Conservation (phyloP, 2,329 filamentous ascomycete species). For the Claviceps monticola region DNA sequence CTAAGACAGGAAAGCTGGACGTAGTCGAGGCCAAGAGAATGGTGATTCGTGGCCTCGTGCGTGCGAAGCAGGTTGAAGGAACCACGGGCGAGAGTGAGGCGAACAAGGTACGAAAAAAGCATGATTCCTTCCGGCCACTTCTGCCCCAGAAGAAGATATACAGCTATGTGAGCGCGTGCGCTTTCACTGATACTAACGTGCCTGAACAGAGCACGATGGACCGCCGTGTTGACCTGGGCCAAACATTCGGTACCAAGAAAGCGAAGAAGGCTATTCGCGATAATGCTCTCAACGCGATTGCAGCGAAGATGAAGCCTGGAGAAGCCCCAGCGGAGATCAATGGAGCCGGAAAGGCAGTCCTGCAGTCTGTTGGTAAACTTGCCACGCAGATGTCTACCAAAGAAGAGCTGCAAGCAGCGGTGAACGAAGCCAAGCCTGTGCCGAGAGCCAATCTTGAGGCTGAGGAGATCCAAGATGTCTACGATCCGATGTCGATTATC, state of each 20-base stretch:
- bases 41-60: constrained; percentile 42
- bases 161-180: neutral
- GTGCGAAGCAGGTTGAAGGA: constrained; percentile 37
- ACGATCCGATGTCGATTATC: constrained; percentile 52
- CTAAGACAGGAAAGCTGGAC: constrained; percentile 42
- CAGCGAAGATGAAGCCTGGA: constrained; percentile 22
- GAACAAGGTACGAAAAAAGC: constrained; percentile 13
- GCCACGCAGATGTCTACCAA: constrained; percentile 53
- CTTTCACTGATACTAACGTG: constrained; percentile 11
- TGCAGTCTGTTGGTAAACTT: constrained; percentile 47
- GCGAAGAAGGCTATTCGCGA: constrained; percentile 64
- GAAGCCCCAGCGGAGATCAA: constrained; percentile 36
- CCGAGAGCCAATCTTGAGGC: constrained; percentile 57
- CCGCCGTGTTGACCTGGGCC: constrained; percentile 54
- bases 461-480: constrained; percentile 56
- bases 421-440: constrained; percentile 58
- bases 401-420: constrained; percentile 48
- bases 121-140: neutral
- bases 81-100: constrained; percentile 23
- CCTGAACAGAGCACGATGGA: constrained; percentile 39
- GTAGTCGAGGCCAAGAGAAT: constrained; percentile 52
- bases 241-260: constrained; percentile 76
- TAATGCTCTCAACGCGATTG: constrained; percentile 58
- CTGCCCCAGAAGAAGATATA: neutral
- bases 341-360: constrained; percentile 42